These are phyloP conservation scores for Amyloporia xantha DNA, from an alignment of 768 basidiomycete species.

Conservation along the genomic window DNA sequence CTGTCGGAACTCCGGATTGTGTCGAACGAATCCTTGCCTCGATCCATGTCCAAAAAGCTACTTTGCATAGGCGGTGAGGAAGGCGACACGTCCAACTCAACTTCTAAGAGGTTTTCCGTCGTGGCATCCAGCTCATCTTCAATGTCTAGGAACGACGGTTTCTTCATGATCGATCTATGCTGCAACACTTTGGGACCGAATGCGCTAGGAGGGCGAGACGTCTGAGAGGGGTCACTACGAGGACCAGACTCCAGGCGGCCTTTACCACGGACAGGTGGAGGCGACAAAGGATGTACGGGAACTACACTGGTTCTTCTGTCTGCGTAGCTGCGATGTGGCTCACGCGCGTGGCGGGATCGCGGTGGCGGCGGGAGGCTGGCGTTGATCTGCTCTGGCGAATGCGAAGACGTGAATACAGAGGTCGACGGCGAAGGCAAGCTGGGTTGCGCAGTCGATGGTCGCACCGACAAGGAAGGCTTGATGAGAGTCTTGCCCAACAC, in stretches of 20 bases:
- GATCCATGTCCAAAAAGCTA: conserved; percentile 36
- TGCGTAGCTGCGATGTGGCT: conserved; percentile 5
- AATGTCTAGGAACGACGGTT: conserved; percentile 71
- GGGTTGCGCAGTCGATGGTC: conserved; percentile 33
- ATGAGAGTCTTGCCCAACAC: conserved; percentile 5
- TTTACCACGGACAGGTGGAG: conserved; percentile 24
- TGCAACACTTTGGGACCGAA: conserved; percentile 19
- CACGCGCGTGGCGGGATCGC: conserved; percentile 25
- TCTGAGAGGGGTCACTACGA: background rate
- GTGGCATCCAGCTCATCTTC: conserved; percentile 29
- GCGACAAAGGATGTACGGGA: conserved; percentile 30
- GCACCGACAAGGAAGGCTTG: conserved; percentile 17
- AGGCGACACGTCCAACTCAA: conserved; percentile 2
- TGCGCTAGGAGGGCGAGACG: conserved; percentile 21
- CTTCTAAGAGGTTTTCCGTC: conserved; percentile 8
- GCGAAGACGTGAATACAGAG: conserved; percentile 13
- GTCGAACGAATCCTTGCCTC: conserved; percentile 35
- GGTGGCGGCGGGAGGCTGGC: conserved; percentile 49
- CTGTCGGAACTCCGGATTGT: conserved; percentile 28
- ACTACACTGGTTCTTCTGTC: conserved; percentile 22
- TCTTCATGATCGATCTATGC: conserved; percentile 49
- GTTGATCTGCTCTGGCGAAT: conserved; percentile 26
- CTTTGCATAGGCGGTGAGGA: conserved; percentile 19
- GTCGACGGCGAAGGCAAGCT: conserved; percentile 19
- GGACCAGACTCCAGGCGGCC: background rate